Evolutionary conservation across 2,329 filamentous ascomycete genomes (phyloP).

Genomic region (Rutstroemia sp.): DNA sequence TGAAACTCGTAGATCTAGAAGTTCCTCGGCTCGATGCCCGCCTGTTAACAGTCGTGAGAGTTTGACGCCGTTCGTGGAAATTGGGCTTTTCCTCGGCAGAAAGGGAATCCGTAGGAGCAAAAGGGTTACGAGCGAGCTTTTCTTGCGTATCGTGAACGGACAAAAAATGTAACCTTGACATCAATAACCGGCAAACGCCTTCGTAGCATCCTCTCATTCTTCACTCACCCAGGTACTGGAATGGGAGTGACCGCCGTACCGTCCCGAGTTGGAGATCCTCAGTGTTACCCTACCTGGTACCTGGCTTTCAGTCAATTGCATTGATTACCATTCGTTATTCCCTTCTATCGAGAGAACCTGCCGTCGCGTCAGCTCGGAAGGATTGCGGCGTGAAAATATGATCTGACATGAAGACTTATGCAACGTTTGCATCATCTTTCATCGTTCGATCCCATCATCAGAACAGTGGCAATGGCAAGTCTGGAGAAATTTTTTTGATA

Average conservation of each 20-base stretch:
- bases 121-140: no score
- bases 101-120: neutral
- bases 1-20: slow-evolving; percentile 10
- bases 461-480: neutral
- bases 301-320: neutral
- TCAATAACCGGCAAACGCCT: neutral
- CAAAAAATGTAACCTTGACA: neutral
- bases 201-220: neutral
- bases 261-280: neutral
- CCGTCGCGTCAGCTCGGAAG: neutral
- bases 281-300: slow-evolving; percentile 1
- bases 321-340: neutral
- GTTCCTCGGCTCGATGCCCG: neutral
- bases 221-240: neutral
- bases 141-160: neutral
- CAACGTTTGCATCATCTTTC: neutral
- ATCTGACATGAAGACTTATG: neutral
- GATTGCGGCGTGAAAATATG: neutral
- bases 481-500: neutral
- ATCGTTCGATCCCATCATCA: neutral
- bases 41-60: no score
- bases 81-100: neutral
- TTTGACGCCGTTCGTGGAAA: neutral
- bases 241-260: slow-evolving; percentile 1
- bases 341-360: neutral